Evolutionary conservation across 2,329 filamentous ascomycete species (phyloP).

Genomic region (Colletotrichum costaricense): DNA sequence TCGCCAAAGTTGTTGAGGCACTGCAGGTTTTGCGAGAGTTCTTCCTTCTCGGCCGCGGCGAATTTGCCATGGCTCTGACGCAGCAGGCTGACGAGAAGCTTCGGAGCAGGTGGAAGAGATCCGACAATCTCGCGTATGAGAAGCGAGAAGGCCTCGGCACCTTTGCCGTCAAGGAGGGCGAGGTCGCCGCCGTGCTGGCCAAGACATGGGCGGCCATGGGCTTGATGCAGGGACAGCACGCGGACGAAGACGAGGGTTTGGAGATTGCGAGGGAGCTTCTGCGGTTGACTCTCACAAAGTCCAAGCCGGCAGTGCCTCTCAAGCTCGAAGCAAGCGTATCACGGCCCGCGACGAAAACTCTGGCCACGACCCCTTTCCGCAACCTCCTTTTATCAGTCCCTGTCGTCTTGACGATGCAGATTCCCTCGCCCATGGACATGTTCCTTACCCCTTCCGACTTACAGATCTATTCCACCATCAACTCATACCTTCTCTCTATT

Average conservation of each 20-base stretch:
- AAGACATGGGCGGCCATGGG: slow-evolving; percentile 84
- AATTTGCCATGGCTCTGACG: slow-evolving; percentile 90
- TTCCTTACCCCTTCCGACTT: slow-evolving; percentile 84
- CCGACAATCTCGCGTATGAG: slow-evolving; percentile 68
- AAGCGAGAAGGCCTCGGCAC: slow-evolving; percentile 70
- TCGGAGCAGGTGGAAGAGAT: slow-evolving; percentile 76
- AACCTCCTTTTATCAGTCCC: slow-evolving; percentile 86
- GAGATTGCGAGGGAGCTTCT: slow-evolving; percentile 85
- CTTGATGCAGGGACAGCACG: slow-evolving; percentile 75
- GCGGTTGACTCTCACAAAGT: slow-evolving; percentile 71
- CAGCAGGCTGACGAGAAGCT: slow-evolving; percentile 86
- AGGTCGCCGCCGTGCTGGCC: slow-evolving; percentile 80
- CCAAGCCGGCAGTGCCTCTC: slow-evolving; percentile 50
- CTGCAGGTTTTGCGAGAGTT: slow-evolving; percentile 85
- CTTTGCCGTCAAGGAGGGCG: slow-evolving; percentile 84
- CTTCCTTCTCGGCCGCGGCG: slow-evolving; percentile 86
- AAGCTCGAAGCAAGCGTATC: slow-evolving; percentile 48
- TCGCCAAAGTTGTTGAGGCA: slow-evolving; percentile 80
- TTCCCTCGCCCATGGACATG: slow-evolving; percentile 85
- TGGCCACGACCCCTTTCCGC: slow-evolving; percentile 72
- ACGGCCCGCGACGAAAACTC: slow-evolving; percentile 43
- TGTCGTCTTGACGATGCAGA: slow-evolving; percentile 75
- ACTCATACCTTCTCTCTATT: slow-evolving; percentile 87
- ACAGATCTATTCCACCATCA: slow-evolving; percentile 83
- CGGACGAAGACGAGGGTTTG: slow-evolving; percentile 84